Evolutionary conservation across 768 basidiomycete species (phyloP).

Genomic region (Daedaleopsis sinensis): DNA sequence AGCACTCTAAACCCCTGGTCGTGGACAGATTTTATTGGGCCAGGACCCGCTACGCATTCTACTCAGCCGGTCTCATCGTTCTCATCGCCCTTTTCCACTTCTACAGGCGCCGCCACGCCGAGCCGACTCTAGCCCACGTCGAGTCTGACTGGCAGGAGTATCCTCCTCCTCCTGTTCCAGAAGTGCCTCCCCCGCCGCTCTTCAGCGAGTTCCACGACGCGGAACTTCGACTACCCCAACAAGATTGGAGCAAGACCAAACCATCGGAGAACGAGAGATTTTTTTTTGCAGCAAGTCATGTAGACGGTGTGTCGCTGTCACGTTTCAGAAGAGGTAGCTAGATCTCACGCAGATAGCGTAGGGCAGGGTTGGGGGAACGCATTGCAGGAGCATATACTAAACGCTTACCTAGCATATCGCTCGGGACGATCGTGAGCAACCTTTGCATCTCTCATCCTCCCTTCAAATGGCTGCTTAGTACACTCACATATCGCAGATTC

Average conservation of each 20-base stretch:
- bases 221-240: conserved; percentile 11
- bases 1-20: no score
- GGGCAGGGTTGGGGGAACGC: conserved; percentile 15
- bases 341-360: background rate
- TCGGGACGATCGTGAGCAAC: conserved; percentile 2
- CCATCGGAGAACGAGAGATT: background rate
- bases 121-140: no score
- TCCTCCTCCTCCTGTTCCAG: no score
- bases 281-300: conserved; percentile 9
- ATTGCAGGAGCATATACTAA: conserved; percentile 6
- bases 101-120: no score
- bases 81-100: no score
- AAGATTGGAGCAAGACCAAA: background rate
- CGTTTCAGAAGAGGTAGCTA: no score
- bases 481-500: background rate
- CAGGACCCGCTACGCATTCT: no score
- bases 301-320: background rate
- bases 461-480: background rate
- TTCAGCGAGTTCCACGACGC: conserved; percentile 3
- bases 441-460: no score
- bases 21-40: no score
- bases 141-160: no score
- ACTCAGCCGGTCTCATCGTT: no score
- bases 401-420: conserved; percentile 5
- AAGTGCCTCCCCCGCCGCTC: background rate